Conservation (phyloP, 139 green algal species). For the Asterochloris sp. region DNA sequence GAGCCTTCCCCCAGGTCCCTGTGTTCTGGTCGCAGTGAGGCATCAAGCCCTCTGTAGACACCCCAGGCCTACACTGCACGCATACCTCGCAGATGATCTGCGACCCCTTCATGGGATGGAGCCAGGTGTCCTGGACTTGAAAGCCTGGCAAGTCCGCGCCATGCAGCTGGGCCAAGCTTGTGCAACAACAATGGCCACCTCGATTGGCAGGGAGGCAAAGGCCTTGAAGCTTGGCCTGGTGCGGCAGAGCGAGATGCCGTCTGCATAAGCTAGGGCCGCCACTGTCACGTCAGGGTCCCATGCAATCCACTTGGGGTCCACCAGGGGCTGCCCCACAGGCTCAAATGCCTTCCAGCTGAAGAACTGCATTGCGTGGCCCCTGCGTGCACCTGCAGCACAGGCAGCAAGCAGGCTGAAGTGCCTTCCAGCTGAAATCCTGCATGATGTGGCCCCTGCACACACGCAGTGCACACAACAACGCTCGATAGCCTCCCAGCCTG, state of each 20-base stretch:
- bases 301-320: slow-evolving; percentile 24
- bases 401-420: neutral
- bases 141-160: too few species aligned
- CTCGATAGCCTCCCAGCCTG: neutral
- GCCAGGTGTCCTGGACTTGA: too few species aligned
- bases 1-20: too few species aligned
- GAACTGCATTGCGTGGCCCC: slow-evolving; percentile 21
- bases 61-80: too few species aligned
- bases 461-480: too few species aligned
- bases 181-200: neutral
- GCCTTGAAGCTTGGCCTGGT: slow-evolving; percentile 36
- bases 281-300: slow-evolving; percentile 53
- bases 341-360: slow-evolving; percentile 20
- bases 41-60: too few species aligned
- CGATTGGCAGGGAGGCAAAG: slow-evolving; percentile 35
- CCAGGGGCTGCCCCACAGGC: slow-evolving; percentile 10
- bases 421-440: neutral
- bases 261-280: slow-evolving; percentile 40
- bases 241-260: slow-evolving; percentile 36
- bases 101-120: too few species aligned
- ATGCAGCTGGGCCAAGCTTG: too few species aligned
- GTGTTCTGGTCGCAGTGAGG: too few species aligned
- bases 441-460: too few species aligned
- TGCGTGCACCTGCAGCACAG: slow-evolving; percentile 12
- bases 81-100: too few species aligned